Evolutionary conservation across 805 yeast genomes (phyloP).

Genomic region (Pichia exigua): DNA sequence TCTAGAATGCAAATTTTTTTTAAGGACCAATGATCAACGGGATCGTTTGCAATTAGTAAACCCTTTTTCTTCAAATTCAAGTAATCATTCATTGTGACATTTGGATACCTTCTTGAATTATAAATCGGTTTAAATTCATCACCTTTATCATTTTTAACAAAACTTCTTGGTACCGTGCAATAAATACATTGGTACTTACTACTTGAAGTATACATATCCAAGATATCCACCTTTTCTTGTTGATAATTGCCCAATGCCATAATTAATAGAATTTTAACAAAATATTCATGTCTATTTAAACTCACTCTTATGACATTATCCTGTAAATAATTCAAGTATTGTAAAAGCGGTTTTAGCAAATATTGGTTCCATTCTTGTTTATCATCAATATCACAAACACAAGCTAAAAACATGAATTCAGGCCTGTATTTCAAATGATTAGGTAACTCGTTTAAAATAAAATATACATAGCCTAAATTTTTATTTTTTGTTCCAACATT

Average conservation of each 20-base stretch:
- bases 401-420: conserved; percentile 5
- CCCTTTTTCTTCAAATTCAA: background rate
- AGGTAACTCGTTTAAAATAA: conserved; percentile 5
- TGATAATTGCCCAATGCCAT: background rate
- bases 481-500: background rate
- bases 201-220: background rate
- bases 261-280: background rate
- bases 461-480: background rate
- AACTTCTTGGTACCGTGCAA: background rate
- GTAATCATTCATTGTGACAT: background rate
- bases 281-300: conserved; percentile 8
- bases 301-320: conserved; percentile 1
- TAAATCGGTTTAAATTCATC: background rate
- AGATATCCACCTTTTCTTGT: background rate
- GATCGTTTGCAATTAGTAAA: background rate
- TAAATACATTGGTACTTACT: conserved; percentile 1
- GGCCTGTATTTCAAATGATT: conserved; percentile 1
- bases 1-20: background rate
- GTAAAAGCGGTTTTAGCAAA: background rate
- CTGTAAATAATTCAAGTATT: background rate
- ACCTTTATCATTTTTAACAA: background rate
- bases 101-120: background rate
- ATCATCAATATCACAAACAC: background rate
- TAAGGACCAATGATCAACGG: background rate
- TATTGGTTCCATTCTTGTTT: background rate